Conservation (phyloP, 805 yeast species). For the Saturnispora halmiae region DNA sequence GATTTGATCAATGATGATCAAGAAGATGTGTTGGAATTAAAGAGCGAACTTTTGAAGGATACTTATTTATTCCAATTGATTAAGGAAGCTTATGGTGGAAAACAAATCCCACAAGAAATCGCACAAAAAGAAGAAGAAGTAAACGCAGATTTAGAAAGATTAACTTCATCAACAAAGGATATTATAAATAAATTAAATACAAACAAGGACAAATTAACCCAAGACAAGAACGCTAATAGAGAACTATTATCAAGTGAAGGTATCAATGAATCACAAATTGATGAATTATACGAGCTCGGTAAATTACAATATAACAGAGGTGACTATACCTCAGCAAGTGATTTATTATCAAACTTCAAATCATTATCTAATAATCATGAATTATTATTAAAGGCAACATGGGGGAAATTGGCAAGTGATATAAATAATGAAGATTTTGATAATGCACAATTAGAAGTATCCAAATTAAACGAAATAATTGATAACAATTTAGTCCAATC, state of each 20-base stretch:
- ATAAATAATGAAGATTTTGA: conserved; percentile 46
- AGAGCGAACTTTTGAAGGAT: conserved; percentile 46
- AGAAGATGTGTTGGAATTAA: conserved; percentile 38
- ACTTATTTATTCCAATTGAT: conserved; percentile 48
- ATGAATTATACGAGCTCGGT: conserved; percentile 48
- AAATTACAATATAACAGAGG: conserved; percentile 57
- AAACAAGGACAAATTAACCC: conserved; percentile 43
- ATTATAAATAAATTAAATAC: conserved; percentile 40
- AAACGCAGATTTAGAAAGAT: conserved; percentile 29
- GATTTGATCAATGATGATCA: conserved; percentile 26
- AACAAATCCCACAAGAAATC: conserved; percentile 34
- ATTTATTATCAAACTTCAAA: conserved; percentile 48
- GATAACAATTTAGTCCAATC: conserved; percentile 42
- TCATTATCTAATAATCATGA: conserved; percentile 44
- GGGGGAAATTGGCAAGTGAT: conserved; percentile 62
- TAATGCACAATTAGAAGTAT: conserved; percentile 44
- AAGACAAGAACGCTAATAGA: conserved; percentile 47
- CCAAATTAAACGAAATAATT: conserved; percentile 46
- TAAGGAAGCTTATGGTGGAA: conserved; percentile 34
- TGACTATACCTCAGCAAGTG: conserved; percentile 51
- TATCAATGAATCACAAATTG: conserved; percentile 40
- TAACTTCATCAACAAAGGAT: conserved; percentile 36
- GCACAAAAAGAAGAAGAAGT: conserved; percentile 33
- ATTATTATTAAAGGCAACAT: conserved; percentile 45
- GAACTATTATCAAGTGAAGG: conserved; percentile 36